These are phyloP conservation scores for Hypoxylon lienhwacheense DNA, from an alignment of 495 filamentous ascomycete genomes.

Conservation along the genomic window DNA sequence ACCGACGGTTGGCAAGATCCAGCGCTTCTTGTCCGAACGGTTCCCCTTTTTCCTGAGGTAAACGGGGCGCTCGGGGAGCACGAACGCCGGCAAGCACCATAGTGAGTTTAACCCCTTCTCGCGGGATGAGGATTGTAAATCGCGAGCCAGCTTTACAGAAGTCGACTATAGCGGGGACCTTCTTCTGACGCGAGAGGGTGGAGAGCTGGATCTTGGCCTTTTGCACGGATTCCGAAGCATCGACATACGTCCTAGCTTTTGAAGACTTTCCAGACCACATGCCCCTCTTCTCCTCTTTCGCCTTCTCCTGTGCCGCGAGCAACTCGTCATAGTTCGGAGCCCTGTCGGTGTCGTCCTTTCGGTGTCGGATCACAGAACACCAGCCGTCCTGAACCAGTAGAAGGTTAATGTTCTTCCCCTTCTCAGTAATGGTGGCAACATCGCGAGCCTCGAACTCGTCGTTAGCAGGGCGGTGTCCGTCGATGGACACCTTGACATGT, in stretches of 20 bases:
- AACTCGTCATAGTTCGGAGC: slow-evolving; percentile 93
- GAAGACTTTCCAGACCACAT: slow-evolving; percentile 90
- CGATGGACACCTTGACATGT: slow-evolving; percentile 81
- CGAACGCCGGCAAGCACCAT: slow-evolving; percentile 94
- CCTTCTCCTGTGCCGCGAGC: slow-evolving; percentile 82
- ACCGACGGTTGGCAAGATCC: slow-evolving; percentile 82
- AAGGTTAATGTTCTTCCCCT: slow-evolving; percentile 84
- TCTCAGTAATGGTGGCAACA: slow-evolving; percentile 80
- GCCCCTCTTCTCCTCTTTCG: slow-evolving; percentile 80
- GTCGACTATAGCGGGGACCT: slow-evolving; percentile 92
- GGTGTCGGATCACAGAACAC: slow-evolving; percentile 89
- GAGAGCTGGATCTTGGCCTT: slow-evolving; percentile 94
- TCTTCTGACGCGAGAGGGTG: slow-evolving; percentile 82
- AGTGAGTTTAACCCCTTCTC: slow-evolving; percentile 91
- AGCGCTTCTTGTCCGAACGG: slow-evolving; percentile 95
- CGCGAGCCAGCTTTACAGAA: slow-evolving; percentile 95
- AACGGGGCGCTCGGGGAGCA: slow-evolving; percentile 80
- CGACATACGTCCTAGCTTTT: slow-evolving; percentile 74
- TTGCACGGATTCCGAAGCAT: slow-evolving; percentile 88
- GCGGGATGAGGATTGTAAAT: slow-evolving; percentile 89
- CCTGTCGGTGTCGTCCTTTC: slow-evolving; percentile 87
- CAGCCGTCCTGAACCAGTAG: slow-evolving; percentile 87
- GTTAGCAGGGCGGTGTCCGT: slow-evolving; percentile 86
- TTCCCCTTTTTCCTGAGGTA: slow-evolving; percentile 77
- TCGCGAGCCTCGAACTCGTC: slow-evolving; percentile 95